Evolutionary conservation across 1,139 yeast species (phyloP).

Genomic region (Geotrichum citri-aurantii): DNA sequence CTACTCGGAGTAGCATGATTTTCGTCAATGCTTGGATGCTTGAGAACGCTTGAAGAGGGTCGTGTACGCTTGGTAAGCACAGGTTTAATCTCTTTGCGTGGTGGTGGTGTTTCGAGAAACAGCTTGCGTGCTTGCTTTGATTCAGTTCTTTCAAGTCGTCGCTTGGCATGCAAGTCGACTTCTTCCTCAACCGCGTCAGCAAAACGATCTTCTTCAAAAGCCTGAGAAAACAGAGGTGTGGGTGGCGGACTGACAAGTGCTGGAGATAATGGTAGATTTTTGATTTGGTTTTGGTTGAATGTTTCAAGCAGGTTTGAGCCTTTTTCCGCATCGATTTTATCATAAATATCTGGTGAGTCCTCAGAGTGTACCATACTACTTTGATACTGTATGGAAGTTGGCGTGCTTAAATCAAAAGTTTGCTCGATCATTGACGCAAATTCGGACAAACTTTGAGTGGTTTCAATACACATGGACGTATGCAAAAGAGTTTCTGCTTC

Average conservation of each 20-base stretch:
- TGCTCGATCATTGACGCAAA: conserved; percentile 19
- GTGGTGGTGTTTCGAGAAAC: conserved; percentile 3
- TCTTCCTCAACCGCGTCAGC: conserved; percentile 39
- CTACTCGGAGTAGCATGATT: neutral
- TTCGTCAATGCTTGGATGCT: neutral
- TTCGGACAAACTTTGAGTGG: conserved; percentile 6
- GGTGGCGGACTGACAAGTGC: neutral
- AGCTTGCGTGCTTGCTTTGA: conserved; percentile 7
- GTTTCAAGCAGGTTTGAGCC: neutral
- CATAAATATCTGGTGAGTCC: neutral
- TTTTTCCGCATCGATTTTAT: neutral
- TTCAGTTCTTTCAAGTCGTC: conserved; percentile 11
- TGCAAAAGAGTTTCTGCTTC: neutral
- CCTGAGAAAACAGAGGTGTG: conserved; percentile 31
- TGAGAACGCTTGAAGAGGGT: neutral
- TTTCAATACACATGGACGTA: neutral
- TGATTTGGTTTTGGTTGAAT: conserved; percentile 1
- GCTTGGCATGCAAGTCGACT: conserved; percentile 22
- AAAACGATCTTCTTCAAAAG: conserved; percentile 38
- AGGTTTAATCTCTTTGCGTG: neutral
- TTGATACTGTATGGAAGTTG: neutral
- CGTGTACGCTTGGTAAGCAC: neutral
- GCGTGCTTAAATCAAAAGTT: conserved; percentile 12
- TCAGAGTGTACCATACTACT: neutral
- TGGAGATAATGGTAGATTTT: conserved; percentile 11